phyloP scores from a whole-genome alignment of 805 yeast genomes.

The Candida sphagnicola region DNA sequence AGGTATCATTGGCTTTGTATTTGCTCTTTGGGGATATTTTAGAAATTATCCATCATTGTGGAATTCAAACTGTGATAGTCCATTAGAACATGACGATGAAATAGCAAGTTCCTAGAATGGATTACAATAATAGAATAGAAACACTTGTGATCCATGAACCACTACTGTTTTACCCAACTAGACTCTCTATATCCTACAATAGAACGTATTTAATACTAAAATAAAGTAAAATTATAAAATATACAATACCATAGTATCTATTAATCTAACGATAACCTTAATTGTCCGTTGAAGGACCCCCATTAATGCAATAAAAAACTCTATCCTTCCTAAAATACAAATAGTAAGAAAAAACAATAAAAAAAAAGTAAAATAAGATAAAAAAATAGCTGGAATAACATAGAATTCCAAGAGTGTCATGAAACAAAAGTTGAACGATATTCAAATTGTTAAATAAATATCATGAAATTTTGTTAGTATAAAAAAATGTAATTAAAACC shows the following conservation, averaged over 20 bases:
- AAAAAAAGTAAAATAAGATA: slow-evolving; percentile 9
- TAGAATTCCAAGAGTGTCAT: background rate
- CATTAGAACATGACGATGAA: slow-evolving; percentile 4
- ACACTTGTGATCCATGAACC: too few relatives aligned
- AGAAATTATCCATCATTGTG: slow-evolving; percentile 7
- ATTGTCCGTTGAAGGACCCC: slow-evolving; percentile 52
- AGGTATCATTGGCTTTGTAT: slow-evolving; percentile 18
- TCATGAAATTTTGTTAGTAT: slow-evolving; percentile 1
- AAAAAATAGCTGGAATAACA: slow-evolving; percentile 3
- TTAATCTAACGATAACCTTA: slow-evolving; percentile 17
- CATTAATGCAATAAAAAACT: slow-evolving; percentile 42
- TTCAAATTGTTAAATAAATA: slow-evolving; percentile 4
- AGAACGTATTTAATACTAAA: background rate
- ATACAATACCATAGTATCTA: background rate
- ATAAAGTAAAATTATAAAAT: background rate
- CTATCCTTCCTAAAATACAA: slow-evolving; percentile 24
- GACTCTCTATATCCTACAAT: too few relatives aligned
- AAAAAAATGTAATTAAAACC: slow-evolving; percentile 13
- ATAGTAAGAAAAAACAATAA: slow-evolving; percentile 18
- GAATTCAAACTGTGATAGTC: slow-evolving; percentile 5
- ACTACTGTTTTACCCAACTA: too few relatives aligned
- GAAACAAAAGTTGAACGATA: background rate
- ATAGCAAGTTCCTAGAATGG: background rate
- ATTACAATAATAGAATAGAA: too few relatives aligned
- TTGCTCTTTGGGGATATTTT: slow-evolving; percentile 12